Percentiles rank a stretch among this genome's conserved stretches.
These are phyloP conservation scores for Neurospora sp. DNA, from an alignment of 495 filamentous ascomycete species.

Conservation along the genomic window DNA sequence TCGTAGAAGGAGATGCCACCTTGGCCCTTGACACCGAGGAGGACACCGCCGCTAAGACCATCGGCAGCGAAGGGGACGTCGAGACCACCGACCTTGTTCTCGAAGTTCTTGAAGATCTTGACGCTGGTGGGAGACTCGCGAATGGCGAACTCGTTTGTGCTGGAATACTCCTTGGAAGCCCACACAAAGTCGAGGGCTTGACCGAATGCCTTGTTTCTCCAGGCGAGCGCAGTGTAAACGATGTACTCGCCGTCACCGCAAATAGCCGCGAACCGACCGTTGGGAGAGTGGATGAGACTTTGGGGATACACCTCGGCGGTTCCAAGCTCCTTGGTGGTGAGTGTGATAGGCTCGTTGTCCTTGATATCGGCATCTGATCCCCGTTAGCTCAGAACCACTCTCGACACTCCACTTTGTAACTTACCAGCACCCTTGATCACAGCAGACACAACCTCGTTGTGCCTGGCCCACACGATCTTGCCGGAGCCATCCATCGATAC, in stretches of 20 bases:
- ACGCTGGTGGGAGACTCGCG: constrained; percentile 87
- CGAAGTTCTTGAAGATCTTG: constrained; percentile 96
- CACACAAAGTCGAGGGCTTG: constrained; percentile 93
- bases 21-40: constrained; percentile 92
- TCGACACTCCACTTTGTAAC: constrained; percentile 6
- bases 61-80: constrained; percentile 96
- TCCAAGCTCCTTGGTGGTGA: constrained; percentile 89
- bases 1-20: constrained; percentile 94
- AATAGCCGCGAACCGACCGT: constrained; percentile 92
- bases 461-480: constrained; percentile 90
- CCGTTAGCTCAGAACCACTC: constrained; percentile 3
- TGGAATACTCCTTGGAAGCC: constrained; percentile 73
- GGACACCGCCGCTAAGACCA: constrained; percentile 75
- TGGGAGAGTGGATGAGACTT: constrained; percentile 87
- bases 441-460: constrained; percentile 68
- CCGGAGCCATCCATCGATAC: constrained; percentile 94
- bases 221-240: constrained; percentile 93
- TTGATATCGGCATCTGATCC: constrained; percentile 59
- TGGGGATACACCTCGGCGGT: constrained; percentile 96
- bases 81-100: constrained; percentile 77
- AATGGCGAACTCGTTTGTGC: constrained; percentile 97
- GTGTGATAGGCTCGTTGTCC: constrained; percentile 73
- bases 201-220: constrained; percentile 96
- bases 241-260: constrained; percentile 98
- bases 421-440: constrained; percentile 82